Conservation (phyloP, 768 basidiomycete genomes). For the Clavulina sp. region DNA sequence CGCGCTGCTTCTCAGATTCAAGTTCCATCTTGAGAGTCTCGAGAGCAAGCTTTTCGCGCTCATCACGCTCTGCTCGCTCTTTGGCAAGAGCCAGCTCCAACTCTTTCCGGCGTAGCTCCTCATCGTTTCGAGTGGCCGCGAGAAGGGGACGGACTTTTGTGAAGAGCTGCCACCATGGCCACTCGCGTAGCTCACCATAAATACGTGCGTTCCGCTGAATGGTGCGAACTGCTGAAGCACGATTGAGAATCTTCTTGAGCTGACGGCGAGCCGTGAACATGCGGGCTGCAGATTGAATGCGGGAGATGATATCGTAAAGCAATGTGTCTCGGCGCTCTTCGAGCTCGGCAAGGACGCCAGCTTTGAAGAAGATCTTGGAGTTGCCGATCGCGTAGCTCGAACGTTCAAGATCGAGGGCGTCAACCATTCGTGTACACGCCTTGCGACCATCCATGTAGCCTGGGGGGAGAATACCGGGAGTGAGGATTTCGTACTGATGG, state of each 20-base stretch:
- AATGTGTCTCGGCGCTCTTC: constrained; percentile 81
- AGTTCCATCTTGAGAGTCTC: constrained; percentile 67
- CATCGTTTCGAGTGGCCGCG: constrained; percentile 82
- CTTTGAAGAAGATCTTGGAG: constrained; percentile 98
- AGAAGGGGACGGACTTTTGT: constrained; percentile 90
- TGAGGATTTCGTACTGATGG: constrained; percentile 89
- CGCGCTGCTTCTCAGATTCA: constrained; percentile 65
- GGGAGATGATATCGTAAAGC: constrained; percentile 78
- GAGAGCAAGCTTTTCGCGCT: constrained; percentile 58
- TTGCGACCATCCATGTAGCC: constrained; percentile 98
- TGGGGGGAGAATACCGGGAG: constrained; percentile 78
- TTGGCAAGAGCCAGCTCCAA: constrained; percentile 61
- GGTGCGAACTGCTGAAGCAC: constrained; percentile 76
- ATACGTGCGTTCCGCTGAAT: constrained; percentile 89
- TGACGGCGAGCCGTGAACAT: constrained; percentile 77
- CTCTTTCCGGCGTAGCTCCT: constrained; percentile 77
- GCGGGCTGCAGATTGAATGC: constrained; percentile 69
- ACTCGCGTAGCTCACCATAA: constrained; percentile 76
- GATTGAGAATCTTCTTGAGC: constrained; percentile 87
- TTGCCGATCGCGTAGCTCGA: constrained; percentile 78
- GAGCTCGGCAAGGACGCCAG: constrained; percentile 87
- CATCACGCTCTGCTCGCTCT: constrained; percentile 77
- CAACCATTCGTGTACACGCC: constrained; percentile 81
- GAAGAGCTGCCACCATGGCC: constrained; percentile 99
- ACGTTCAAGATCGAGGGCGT: constrained; percentile 73